Percentiles rank a stretch among this genome's conserved stretches.
phyloP scores from a whole-genome alignment of 257 asterid genomes.

The Parsonsia alboflavescens region DNA sequence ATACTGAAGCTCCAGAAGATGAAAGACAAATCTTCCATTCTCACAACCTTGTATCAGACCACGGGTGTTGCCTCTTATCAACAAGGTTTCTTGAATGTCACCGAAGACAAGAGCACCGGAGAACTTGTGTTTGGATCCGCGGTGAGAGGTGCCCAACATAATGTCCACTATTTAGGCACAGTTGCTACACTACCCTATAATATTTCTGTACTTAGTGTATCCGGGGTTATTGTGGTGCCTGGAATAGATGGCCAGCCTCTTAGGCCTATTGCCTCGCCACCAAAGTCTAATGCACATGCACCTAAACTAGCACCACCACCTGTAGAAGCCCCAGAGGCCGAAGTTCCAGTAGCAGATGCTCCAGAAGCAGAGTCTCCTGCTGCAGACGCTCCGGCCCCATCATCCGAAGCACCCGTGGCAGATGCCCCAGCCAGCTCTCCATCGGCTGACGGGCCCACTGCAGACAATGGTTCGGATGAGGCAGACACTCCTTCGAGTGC shows the following conservation, averaged over 20 bases:
- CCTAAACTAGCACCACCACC: slow-evolving; percentile 17
- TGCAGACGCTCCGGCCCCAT: not conserved
- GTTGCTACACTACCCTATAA: slow-evolving; percentile 50
- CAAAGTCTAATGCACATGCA: slow-evolving; percentile 24
- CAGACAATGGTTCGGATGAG: not conserved
- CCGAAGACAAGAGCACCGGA: slow-evolving; percentile 26
- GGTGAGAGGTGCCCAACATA: slow-evolving; percentile 30
- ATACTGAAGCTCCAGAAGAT: slow-evolving; percentile 42
- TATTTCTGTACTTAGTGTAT: slow-evolving; percentile 52
- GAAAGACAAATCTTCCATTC: slow-evolving; percentile 22
- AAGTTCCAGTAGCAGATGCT: slow-evolving; percentile 12
- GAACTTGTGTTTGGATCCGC: slow-evolving; percentile 56
- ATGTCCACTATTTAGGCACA: slow-evolving; percentile 25
- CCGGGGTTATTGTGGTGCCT: slow-evolving; percentile 43
- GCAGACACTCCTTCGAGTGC: not conserved
- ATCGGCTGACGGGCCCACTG: slow-evolving; percentile 6
- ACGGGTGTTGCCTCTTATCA: slow-evolving; percentile 26
- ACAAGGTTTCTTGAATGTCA: slow-evolving; percentile 57
- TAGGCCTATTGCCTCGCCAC: slow-evolving; percentile 30
- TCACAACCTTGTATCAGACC: slow-evolving; percentile 56
- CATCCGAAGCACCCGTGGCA: not conserved
- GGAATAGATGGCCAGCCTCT: slow-evolving; percentile 45
- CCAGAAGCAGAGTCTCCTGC: slow-evolving; percentile 5
- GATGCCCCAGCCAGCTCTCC: slow-evolving; percentile 17
- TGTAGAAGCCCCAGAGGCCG: slow-evolving; percentile 6